Conservation (phyloP, 805 yeast species). For the Scheffersomyces lignosus region DNA sequence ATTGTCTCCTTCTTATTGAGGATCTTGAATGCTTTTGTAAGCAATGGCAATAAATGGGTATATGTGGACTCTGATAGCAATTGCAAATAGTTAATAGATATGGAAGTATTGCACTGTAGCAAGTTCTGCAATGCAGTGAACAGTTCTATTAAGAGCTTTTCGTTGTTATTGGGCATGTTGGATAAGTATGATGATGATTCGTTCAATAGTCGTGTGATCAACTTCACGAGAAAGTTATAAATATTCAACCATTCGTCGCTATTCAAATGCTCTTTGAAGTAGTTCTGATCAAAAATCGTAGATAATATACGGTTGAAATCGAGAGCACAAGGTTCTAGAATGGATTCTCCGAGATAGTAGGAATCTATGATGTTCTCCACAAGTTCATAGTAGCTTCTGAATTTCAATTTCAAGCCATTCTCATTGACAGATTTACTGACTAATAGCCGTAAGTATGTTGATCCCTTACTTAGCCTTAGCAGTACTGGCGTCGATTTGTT, state of each 20-base stretch:
- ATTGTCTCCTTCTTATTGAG: slow-evolving; percentile 23
- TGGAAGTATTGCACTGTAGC: slow-evolving; percentile 19
- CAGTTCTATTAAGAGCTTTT: slow-evolving; percentile 21
- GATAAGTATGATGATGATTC: slow-evolving; percentile 12
- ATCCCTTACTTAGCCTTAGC: slow-evolving; percentile 29
- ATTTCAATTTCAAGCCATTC: slow-evolving; percentile 14
- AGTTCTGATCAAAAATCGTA: slow-evolving; percentile 19
- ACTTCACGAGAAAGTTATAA: slow-evolving; percentile 22
- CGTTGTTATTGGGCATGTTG: slow-evolving; percentile 10
- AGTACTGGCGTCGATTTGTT: slow-evolving; percentile 25
- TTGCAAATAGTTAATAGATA: slow-evolving; percentile 19
- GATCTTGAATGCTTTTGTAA: slow-evolving; percentile 13
- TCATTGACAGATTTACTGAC: slow-evolving; percentile 15
- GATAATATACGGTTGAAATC: slow-evolving; percentile 25
- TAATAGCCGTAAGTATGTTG: slow-evolving; percentile 29
- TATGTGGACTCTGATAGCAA: slow-evolving; percentile 16
- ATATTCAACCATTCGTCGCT: slow-evolving; percentile 25
- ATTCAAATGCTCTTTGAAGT: slow-evolving; percentile 33
- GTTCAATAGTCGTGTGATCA: too few relatives aligned
- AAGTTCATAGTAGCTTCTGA: slow-evolving; percentile 21
- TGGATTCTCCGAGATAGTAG: slow-evolving; percentile 14
- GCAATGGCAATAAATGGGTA: slow-evolving; percentile 15
- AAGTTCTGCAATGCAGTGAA: slow-evolving; percentile 17
- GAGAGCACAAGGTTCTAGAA: slow-evolving; percentile 20
- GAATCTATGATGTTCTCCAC: slow-evolving; percentile 14